Conservation (phyloP, 192 early-diverging fungal genomes). For the Entomortierella beljakovae region DNA sequence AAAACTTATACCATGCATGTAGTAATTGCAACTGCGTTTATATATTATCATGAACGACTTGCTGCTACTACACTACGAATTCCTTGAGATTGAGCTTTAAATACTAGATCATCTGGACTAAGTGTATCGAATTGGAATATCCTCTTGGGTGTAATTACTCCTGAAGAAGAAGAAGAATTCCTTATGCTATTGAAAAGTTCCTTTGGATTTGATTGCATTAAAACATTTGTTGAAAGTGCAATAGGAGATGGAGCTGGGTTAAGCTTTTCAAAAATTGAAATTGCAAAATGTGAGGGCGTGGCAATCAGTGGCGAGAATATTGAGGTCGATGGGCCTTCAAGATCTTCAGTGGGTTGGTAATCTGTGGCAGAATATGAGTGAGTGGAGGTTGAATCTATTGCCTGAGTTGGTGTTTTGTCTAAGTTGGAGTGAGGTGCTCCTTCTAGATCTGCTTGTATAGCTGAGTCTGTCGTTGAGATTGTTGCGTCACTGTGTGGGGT, state of each 20-base stretch:
- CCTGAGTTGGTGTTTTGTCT: too few species aligned
- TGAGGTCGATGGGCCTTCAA: not conserved
- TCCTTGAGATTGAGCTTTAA: conserved; percentile 72
- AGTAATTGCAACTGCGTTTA: not conserved
- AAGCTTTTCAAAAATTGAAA: conserved; percentile 41
- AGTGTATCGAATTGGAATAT: conserved; percentile 80
- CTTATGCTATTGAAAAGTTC: not conserved
- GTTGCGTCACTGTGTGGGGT: too few species aligned
- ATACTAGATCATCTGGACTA: conserved; percentile 87
- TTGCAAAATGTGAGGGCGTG: conserved; percentile 32
- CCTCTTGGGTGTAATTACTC: not conserved
- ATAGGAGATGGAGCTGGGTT: conserved; percentile 15
- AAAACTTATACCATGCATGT: not conserved
- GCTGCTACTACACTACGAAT: conserved; percentile 27
- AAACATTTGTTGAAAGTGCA: not conserved
- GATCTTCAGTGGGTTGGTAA: not conserved
- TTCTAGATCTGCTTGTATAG: too few species aligned
- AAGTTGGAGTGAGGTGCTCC: too few species aligned
- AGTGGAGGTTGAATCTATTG: not conserved
- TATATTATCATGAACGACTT: not conserved
- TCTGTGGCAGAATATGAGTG: not conserved
- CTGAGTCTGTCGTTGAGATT: too few species aligned
- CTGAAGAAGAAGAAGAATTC: not conserved
- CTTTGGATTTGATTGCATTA: conserved; percentile 6
- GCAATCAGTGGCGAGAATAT: conserved; percentile 33